A percentile compares a stretch with the other conserved stretches of the same genome.
These are phyloP conservation scores for Penicillium desertorum DNA, from an alignment of 495 filamentous ascomycete genomes.

Conservation along the genomic window DNA sequence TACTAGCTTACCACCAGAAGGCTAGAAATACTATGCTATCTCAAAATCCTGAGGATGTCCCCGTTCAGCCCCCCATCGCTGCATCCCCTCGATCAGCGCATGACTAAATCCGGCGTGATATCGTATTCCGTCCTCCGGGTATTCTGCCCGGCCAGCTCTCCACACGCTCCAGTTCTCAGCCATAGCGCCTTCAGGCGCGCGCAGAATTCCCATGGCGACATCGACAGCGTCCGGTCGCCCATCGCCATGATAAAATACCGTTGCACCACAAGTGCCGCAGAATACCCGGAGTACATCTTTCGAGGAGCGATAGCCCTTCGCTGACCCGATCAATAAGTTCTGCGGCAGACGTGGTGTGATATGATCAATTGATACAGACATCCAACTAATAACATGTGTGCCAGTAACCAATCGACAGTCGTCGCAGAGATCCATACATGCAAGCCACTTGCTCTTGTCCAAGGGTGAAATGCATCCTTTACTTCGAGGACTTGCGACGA, in stretches of 20 bases:
- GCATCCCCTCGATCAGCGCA: constrained; percentile 33
- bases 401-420: constrained; percentile 51
- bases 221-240: constrained; percentile 47
- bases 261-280: constrained; percentile 52
- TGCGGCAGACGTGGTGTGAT: constrained; percentile 23
- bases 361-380: constrained; percentile 33
- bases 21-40: constrained; percentile 7
- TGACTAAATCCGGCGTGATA: constrained; percentile 33
- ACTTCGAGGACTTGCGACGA: constrained; percentile 31
- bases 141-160: constrained; percentile 28
- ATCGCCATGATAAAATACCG: constrained; percentile 47
- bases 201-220: constrained; percentile 50
- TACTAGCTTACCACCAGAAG: too few relatives aligned
- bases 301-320: constrained; percentile 46
- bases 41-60: constrained; percentile 21
- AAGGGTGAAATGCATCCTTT: constrained; percentile 43
- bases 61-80: constrained; percentile 26
- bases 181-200: constrained; percentile 48
- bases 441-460: constrained; percentile 40
- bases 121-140: constrained; percentile 32
- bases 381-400: constrained; percentile 48
- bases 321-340: constrained; percentile 41
- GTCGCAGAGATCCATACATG: constrained; percentile 47
- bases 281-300: constrained; percentile 49
- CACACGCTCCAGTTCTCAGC: constrained; percentile 47